Evolutionary conservation across 2,329 filamentous ascomycete species (phyloP).

Genomic region (Penicillium hesseltinei): DNA sequence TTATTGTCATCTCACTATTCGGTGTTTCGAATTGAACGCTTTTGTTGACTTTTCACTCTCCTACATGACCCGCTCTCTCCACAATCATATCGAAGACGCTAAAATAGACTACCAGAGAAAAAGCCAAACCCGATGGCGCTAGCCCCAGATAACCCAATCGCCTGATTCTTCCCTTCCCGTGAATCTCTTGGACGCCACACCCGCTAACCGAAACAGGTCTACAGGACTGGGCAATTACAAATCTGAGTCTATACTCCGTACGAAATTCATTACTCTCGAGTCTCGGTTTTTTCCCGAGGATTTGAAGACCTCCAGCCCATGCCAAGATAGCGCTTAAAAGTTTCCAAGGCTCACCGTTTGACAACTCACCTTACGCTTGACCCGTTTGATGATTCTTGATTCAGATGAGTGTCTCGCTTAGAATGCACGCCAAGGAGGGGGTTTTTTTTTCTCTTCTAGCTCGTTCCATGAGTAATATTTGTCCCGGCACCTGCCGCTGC

Average conservation of each 20-base stretch:
- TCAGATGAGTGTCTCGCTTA: not conserved
- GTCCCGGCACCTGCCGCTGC: too few species aligned
- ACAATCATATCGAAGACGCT: not conserved
- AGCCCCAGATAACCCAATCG: slow-evolving; percentile 15
- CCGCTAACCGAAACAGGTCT: slow-evolving; percentile 5
- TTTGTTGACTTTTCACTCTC: not conserved
- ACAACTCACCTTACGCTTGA: not conserved
- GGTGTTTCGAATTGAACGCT: not conserved
- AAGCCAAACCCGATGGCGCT: not conserved
- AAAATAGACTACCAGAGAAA: not conserved
- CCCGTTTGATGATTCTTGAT: not conserved
- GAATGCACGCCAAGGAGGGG: not conserved
- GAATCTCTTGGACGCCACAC: slow-evolving; percentile 14
- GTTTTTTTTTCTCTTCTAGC: not conserved
- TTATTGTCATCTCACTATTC: not conserved
- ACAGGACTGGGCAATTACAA: not conserved
- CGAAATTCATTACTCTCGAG: not conserved
- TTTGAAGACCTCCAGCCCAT: not conserved
- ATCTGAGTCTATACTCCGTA: not conserved
- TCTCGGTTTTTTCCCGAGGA: not conserved
- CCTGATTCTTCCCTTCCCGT: slow-evolving; percentile 9
- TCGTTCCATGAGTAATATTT: not conserved
- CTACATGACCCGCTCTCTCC: not conserved
- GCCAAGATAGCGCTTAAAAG: slow-evolving; percentile 11
- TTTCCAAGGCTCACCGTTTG: not conserved